Base-by-base conservation (phyloP, 148 eudicot species). In the Fagopyrum esculentum region DNA sequence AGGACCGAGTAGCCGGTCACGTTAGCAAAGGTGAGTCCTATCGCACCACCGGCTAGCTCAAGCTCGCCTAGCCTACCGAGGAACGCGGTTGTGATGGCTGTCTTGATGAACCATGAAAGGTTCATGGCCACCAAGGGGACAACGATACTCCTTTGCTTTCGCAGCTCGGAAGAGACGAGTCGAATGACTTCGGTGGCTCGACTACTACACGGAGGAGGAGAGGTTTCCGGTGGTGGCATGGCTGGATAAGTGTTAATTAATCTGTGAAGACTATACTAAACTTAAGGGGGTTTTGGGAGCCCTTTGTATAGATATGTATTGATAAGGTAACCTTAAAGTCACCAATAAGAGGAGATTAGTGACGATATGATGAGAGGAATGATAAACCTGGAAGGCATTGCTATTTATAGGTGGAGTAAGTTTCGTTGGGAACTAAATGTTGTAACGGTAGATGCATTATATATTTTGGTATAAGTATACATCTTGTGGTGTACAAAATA, bases 1-100 rank as follows among this genome's bases (percentile, higher is more conserved):
- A 93, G 69, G 69, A 93, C 87, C 0, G 98, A 86, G 75, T 84
- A 93, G 48, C 98, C 98, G 16, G 93, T 90, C 69, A 93, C 96
- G 74, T 93, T 93, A 0, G 90, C 96, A 7, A 93, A 90, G 78
- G 87, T 90, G 84, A 89, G 82, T 45, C 92, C 98, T 0, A 91
- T 87, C 0, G 93, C 77, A 19, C 89, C 97, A 6, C 98, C 93
- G 17, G 96, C 96, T 52, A 93, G 47, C 50, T 89, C 78, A 6
- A 91, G 87, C 86, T 84, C 88, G 0, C 98, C 98, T 17, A 93
- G 91, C 35, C 88, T 80, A 15, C 93, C 96, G 7, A 93, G 84
- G 77, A 93, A 91, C 11, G 84, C 81, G 11, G 92, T 91, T 1
- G 98, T 90, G 81, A 88, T 89, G 13, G 93, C 86, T 47, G 79